These are phyloP conservation scores for Suhomyces sp. DNA, from an alignment of 805 yeast species.

Conservation along the genomic window DNA sequence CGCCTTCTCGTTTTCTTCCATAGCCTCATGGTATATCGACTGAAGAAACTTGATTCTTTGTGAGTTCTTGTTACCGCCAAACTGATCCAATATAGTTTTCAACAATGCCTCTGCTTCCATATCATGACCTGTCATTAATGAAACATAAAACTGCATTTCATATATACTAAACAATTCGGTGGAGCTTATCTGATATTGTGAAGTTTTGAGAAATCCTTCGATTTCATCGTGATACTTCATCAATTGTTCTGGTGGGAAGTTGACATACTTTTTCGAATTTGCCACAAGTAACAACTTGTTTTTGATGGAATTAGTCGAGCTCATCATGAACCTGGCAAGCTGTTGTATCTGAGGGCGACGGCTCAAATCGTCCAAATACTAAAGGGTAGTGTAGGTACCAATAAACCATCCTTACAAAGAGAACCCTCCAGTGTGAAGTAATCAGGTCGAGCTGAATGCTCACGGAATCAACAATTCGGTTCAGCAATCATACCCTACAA, in stretches of 20 bases:
- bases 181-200: conserved; percentile 36
- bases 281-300: conserved; percentile 51
- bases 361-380: neutral
- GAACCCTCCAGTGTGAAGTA: neutral
- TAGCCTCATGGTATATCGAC: conserved; percentile 56
- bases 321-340: neutral
- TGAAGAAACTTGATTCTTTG: conserved; percentile 56
- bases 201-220: conserved; percentile 26
- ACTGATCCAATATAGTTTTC: conserved; percentile 64
- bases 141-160: conserved; percentile 70
- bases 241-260: conserved; percentile 45
- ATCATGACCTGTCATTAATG: conserved; percentile 60
- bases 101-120: conserved; percentile 65
- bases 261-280: conserved; percentile 48
- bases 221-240: conserved; percentile 40
- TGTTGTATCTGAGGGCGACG: neutral
- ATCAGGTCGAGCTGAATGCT: neutral
- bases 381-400: neutral
- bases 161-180: conserved; percentile 52
- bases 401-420: neutral
- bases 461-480: neutral
- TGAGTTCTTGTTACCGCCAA: conserved; percentile 49
- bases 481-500: neutral
- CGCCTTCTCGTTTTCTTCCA: conserved; percentile 35
- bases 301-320: conserved; percentile 19